phyloP scores from a whole-genome alignment of 352 stramenopile species.

The Pythium dissimile region DNA sequence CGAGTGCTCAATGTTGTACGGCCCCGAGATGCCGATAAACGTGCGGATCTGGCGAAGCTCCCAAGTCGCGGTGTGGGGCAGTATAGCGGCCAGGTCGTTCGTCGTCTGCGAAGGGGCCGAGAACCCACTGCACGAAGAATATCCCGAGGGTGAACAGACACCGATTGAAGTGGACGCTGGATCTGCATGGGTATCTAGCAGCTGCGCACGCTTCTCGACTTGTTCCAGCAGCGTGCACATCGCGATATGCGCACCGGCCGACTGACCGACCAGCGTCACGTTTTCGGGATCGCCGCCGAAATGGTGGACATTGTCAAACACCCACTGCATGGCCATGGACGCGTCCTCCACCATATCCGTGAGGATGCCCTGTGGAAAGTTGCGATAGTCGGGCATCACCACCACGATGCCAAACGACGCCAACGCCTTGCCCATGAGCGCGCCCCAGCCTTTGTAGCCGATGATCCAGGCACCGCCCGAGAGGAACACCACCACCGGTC shows the following conservation, averaged over 20 bases:
- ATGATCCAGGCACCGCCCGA: slow-evolving; percentile 92
- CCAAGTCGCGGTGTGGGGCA: slow-evolving; percentile 49
- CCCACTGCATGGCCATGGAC: slow-evolving; percentile 82
- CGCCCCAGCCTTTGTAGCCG: slow-evolving; percentile 91
- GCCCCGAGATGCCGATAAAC: slow-evolving; percentile 85
- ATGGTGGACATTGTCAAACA: slow-evolving; percentile 75
- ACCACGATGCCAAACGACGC: slow-evolving; percentile 76
- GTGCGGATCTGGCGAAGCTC: slow-evolving; percentile 60
- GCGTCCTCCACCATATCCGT: slow-evolving; percentile 90
- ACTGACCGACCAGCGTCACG: slow-evolving; percentile 88
- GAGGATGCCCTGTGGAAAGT: slow-evolving; percentile 88
- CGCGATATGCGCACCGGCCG: slow-evolving; percentile 85
- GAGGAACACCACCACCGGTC: slow-evolving; percentile 88
- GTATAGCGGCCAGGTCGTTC: slow-evolving; percentile 29
- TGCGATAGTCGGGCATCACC: slow-evolving; percentile 90
- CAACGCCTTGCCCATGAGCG: slow-evolving; percentile 78
- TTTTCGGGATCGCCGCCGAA: slow-evolving; percentile 86
- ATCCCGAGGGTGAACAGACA: slow-evolving; percentile 14
- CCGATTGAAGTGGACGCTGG: slow-evolving; percentile 8
- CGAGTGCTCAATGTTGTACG: slow-evolving; percentile 83
- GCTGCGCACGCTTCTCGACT: slow-evolving; percentile 37
- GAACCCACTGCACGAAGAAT: slow-evolving; percentile 27
- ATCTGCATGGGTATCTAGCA: slow-evolving; percentile 8
- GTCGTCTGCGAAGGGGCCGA: slow-evolving; percentile 28
- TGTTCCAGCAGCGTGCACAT: slow-evolving; percentile 73